These are phyloP conservation scores for Phoma sp. DNA, from an alignment of 2,329 filamentous ascomycete genomes.

Conservation along the genomic window DNA sequence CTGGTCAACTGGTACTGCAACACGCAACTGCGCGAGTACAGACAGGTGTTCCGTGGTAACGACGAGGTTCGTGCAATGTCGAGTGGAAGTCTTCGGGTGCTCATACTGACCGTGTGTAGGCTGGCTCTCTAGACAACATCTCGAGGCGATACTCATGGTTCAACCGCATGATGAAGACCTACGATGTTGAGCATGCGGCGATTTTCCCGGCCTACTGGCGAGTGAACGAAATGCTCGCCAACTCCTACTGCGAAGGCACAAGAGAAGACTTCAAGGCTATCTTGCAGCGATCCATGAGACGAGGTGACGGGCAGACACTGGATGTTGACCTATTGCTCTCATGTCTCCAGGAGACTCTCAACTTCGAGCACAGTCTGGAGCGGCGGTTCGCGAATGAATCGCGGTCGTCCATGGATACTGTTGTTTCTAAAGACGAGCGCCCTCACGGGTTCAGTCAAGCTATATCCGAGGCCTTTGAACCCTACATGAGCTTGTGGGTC, in stretches of 20 bases:
- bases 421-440: conserved; percentile 78
- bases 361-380: conserved; percentile 94
- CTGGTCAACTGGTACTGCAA: conserved; percentile 98
- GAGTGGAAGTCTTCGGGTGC: background rate
- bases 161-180: conserved; percentile 90
- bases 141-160: conserved; percentile 96
- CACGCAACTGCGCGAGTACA: conserved; percentile 92
- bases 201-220: conserved; percentile 91
- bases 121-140: conserved; percentile 95
- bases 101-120: conserved; percentile 50
- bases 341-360: conserved; percentile 92
- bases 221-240: conserved; percentile 87
- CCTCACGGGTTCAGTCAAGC: conserved; percentile 82
- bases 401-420: conserved; percentile 85
- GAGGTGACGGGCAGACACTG: conserved; percentile 75
- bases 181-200: conserved; percentile 87
- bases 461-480: conserved; percentile 96
- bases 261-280: conserved; percentile 95
- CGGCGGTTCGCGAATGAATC: conserved; percentile 77
- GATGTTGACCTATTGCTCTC: conserved; percentile 89
- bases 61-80: conserved; percentile 66
- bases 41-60: conserved; percentile 93
- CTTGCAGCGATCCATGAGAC: conserved; percentile 83
- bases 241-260: conserved; percentile 93
- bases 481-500: conserved; percentile 95